Base-by-base conservation (phyloP, 2,329 filamentous ascomycete genomes). In the Penicillium fuscoglaucum region DNA sequence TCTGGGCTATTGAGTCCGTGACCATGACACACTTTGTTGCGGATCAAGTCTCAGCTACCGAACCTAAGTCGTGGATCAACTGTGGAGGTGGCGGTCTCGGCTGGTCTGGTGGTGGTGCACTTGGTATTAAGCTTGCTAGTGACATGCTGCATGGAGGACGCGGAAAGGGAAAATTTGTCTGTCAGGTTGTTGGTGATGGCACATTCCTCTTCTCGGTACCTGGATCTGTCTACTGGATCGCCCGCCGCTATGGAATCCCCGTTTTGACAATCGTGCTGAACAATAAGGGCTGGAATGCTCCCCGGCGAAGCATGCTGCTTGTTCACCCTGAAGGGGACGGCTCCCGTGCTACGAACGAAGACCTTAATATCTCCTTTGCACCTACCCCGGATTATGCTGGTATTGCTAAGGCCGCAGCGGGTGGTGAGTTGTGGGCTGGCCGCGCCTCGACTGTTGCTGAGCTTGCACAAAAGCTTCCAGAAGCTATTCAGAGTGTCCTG, bases 11-110 rank as follows among this genome's bases (percentile, higher is more conserved):
- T 44, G 90, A 95, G 74, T 87, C 90, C 0, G 90, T 95, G 0
- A 95, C 90, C 0, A 86, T 90, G 58, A 86, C 87, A 0, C 74
- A 73, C 0, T 83, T 86, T 29, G 86, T 92, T 0, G 82, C 85
- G 28, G 89, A 95, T 64, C 89, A 92, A 63, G 76, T 95, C 8
- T 86, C 87, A 66, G 82, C 86, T 2, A 86, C 82, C 0, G 69
- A 85, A 0, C 90, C 90, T 0, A 89, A 89, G 0, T 86, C 85
- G 0, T 92, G 88, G 88, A 85, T 93, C 68, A 93, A 92, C 72
- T 93, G 90, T 70, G 90, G 90, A 1, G 90, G 88, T 0, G 90
- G 89, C 15, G 90, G 90, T 2, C 84, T 93, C 0, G 90, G 90
- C 2, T 93, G 90, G 90, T 90, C 86, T 12, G 90, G 90, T 15